These are phyloP conservation scores for Termitomyces eurrhizus DNA, from an alignment of 768 basidiomycete species.

Conservation along the genomic window DNA sequence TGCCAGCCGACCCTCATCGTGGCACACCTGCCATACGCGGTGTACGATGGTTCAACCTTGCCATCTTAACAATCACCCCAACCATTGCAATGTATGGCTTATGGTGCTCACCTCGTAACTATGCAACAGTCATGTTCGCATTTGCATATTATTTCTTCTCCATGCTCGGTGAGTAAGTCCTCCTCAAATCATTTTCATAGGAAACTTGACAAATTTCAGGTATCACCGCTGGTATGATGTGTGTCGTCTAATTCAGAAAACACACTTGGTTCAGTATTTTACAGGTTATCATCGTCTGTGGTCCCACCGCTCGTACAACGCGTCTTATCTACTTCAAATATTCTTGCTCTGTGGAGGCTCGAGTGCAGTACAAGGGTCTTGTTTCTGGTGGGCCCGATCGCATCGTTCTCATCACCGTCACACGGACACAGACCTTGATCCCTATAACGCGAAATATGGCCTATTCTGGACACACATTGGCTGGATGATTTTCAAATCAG, in stretches of 20 bases:
- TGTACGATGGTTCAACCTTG: constrained; percentile 76
- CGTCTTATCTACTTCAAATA: constrained; percentile 64
- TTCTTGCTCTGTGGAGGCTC: constrained; percentile 71
- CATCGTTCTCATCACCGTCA: constrained; percentile 84
- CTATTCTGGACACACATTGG: constrained; percentile 77
- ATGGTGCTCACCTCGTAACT: constrained; percentile 38
- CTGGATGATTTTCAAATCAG: constrained; percentile 81
- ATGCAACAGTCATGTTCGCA: constrained; percentile 57
- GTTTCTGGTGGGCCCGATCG: constrained; percentile 82
- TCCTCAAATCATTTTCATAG: constrained; percentile 10
- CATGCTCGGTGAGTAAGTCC: constrained; percentile 61
- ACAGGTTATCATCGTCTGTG: constrained; percentile 80
- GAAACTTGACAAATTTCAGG: constrained; percentile 26
- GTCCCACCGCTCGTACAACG: constrained; percentile 84
- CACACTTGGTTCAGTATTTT: neutral
- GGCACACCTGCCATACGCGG: constrained; percentile 49
- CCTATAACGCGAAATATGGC: constrained; percentile 77
- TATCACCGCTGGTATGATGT: constrained; percentile 41
- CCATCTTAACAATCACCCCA: constrained; percentile 68
- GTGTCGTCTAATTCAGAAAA: constrained; percentile 22
- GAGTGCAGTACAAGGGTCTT: constrained; percentile 83
- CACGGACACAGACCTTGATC: constrained; percentile 84
- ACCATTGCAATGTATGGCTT: constrained; percentile 67
- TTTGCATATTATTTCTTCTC: constrained; percentile 78
- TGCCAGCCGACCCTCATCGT: constrained; percentile 15